These are phyloP conservation scores for Phoenix roebelenii DNA, from an alignment of 176 grass and related monocot species.

Conservation along the genomic window DNA sequence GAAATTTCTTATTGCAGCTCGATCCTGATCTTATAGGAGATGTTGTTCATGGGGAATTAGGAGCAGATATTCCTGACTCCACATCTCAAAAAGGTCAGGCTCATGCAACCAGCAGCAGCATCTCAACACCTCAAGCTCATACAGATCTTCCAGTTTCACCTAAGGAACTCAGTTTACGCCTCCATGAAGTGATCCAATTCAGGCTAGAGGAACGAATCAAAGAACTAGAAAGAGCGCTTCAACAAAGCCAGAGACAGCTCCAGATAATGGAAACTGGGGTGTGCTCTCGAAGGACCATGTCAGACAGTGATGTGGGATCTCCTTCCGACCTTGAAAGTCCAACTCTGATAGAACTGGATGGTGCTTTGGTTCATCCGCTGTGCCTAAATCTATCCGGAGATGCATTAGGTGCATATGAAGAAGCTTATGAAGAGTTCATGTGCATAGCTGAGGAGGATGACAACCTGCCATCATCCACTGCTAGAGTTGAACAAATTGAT, in stretches of 20 bases:
- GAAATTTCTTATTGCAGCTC: constrained; percentile 28
- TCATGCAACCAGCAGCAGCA: constrained; percentile 33
- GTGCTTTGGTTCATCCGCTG: constrained; percentile 38
- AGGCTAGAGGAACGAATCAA: constrained; percentile 64
- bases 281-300: constrained; percentile 45
- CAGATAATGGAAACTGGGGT: constrained; percentile 29
- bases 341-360: constrained; percentile 26
- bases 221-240: constrained; percentile 64
- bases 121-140: constrained; percentile 26
- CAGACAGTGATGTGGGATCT: constrained; percentile 61
- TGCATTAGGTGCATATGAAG: constrained; percentile 63
- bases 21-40: constrained; percentile 54
- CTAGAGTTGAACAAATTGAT: constrained; percentile 24
- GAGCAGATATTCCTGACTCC: constrained; percentile 31
- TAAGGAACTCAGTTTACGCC: constrained; percentile 62
- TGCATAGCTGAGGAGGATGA: constrained; percentile 26
- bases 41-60: constrained; percentile 63
- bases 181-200: constrained; percentile 68
- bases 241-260: constrained; percentile 45
- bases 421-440: constrained; percentile 89
- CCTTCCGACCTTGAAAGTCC: constrained; percentile 57
- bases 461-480: constrained; percentile 26
- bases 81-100: constrained; percentile 30
- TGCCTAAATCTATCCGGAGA: constrained; percentile 74
- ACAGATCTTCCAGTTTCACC: constrained; percentile 59